Percentiles rank a stretch among this genome's conserved stretches.
These are phyloP conservation scores for Aspergillus haitiensis DNA, from an alignment of 495 filamentous ascomycete genomes.

Conservation along the genomic window DNA sequence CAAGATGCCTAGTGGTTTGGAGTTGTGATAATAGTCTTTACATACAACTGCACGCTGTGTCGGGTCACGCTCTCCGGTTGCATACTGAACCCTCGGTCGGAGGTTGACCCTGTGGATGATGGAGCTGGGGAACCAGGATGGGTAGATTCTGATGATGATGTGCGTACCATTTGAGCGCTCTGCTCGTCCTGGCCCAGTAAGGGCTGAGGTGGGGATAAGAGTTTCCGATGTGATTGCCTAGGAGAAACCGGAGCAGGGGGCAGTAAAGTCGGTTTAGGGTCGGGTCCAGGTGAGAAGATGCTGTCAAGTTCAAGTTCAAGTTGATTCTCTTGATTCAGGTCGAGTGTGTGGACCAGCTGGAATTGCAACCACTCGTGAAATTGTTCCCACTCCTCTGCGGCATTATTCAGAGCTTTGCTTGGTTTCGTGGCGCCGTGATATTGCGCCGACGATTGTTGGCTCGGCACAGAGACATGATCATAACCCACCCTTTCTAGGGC, in stretches of 20 bases:
- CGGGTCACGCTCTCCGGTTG: slow-evolving; percentile 3
- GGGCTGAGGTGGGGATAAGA: background rate
- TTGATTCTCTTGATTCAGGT: background rate
- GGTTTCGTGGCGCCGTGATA: background rate
- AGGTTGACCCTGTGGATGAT: background rate
- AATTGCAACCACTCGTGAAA: slow-evolving; percentile 17
- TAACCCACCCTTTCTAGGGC: slow-evolving; percentile 15
- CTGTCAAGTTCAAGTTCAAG: background rate
- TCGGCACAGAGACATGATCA: slow-evolving; percentile 8
- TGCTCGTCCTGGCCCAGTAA: background rate
- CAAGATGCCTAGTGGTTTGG: background rate
- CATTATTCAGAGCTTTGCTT: slow-evolving; percentile 6
- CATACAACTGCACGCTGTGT: slow-evolving; percentile 15
- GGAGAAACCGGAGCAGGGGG: background rate
- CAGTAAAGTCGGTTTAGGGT: background rate
- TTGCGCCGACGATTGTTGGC: background rate
- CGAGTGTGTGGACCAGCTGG: slow-evolving; percentile 13
- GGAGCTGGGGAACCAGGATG: background rate
- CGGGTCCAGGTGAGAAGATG: background rate
- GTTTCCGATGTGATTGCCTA: background rate
- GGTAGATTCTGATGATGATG: slow-evolving; percentile 6
- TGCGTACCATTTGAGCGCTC: background rate
- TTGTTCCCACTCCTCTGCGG: slow-evolving; percentile 18
- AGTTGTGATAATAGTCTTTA: background rate
- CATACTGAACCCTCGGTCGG: slow-evolving; percentile 6